Conservation (phyloP, 108 stramenopile species). For the Aurantiochytrium sp. region DNA sequence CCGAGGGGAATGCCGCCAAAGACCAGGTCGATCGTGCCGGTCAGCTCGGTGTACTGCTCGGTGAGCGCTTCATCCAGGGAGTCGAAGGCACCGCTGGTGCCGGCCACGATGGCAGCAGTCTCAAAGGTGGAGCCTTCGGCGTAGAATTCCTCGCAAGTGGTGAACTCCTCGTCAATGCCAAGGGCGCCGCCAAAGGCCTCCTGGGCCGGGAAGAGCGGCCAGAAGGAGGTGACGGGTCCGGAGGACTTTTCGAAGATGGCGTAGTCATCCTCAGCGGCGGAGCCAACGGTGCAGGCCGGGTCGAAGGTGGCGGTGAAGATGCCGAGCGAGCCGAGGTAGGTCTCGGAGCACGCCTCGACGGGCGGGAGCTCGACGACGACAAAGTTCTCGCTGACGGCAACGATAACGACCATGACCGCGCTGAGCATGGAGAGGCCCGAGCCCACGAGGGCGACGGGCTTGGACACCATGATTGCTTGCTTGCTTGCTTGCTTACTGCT, state of each 20-base stretch:
- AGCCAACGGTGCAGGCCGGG: not conserved
- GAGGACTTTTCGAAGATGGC: not conserved
- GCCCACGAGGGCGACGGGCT: not conserved
- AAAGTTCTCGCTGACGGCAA: not conserved
- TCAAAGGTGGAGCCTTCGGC: not conserved
- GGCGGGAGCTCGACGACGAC: not conserved
- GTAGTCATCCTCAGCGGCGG: not conserved
- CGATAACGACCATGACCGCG: not conserved
- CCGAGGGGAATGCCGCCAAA: too few species aligned
- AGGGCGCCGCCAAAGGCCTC: not conserved
- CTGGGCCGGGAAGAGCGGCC: conserved; percentile 4
- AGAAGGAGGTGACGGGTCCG: not conserved
- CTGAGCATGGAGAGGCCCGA: not conserved
- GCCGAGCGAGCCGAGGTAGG: not conserved
- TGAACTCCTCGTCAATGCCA: not conserved
- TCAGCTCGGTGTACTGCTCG: not conserved
- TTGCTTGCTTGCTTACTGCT: not conserved
- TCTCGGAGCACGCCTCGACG: not conserved
- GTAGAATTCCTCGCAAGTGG: not conserved
- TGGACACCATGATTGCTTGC: not conserved
- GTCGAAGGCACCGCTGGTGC: not conserved
- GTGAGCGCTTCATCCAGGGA: not conserved
- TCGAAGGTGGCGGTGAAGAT: conserved; percentile 19
- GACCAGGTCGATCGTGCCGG: not conserved
- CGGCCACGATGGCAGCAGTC: not conserved